Evolutionary conservation across 371 early-diverging fungal species (phyloP).

Genomic region (Actinomucor elegans): DNA sequence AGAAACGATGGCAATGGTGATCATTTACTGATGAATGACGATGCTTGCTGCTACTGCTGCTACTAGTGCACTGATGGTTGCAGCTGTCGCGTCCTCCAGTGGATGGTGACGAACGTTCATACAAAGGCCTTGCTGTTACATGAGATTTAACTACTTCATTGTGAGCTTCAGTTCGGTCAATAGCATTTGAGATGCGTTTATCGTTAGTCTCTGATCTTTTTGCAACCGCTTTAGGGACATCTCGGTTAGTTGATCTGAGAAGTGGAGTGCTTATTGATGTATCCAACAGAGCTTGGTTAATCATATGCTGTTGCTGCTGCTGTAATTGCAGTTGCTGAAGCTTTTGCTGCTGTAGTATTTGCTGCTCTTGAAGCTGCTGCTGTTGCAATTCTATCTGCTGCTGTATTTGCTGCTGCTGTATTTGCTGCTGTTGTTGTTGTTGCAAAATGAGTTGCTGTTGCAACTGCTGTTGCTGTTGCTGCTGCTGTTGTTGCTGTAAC

Average conservation of each 20-base stretch:
- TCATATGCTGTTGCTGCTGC: conserved; percentile 15
- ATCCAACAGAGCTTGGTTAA: conserved; percentile 11
- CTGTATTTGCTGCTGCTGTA: conserved; percentile 14
- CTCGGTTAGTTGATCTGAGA: too few relatives aligned
- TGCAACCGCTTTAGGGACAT: neutral
- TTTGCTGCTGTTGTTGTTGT: conserved; percentile 4
- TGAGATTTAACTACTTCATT: neutral
- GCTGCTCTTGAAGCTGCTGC: conserved; percentile 8
- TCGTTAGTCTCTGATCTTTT: too few relatives aligned
- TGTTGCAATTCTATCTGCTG: conserved; percentile 12
- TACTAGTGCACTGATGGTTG: neutral
- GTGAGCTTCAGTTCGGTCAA: too few relatives aligned
- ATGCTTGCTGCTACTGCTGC: neutral
- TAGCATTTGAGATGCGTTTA: too few relatives aligned
- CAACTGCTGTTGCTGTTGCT: conserved; percentile 3
- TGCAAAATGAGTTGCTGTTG: conserved; percentile 2
- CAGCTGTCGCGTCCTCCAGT: neutral
- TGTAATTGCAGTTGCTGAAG: conserved; percentile 4
- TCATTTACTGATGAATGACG: too few relatives aligned
- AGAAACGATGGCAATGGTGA: neutral
- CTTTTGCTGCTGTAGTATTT: conserved; percentile 12
- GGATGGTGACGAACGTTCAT: neutral
- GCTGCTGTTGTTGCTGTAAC: neutral
- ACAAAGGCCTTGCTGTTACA: neutral
- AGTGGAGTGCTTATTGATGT: neutral